phyloP scores from a whole-genome alignment of 306 rosid genomes.

The Senna tora region DNA sequence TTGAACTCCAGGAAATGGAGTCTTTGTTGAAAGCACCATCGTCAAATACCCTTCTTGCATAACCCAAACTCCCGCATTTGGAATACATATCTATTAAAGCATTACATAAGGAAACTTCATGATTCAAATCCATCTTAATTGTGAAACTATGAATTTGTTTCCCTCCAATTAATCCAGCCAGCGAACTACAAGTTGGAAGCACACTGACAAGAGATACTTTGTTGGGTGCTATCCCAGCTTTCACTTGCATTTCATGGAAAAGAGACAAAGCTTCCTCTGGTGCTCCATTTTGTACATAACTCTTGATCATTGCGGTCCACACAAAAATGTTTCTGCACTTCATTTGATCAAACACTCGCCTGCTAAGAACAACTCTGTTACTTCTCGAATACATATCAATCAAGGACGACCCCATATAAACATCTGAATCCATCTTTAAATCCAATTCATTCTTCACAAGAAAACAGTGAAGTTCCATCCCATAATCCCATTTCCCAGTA shows the following conservation, averaged over 20 bases:
- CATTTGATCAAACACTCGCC: slow-evolving; percentile 69
- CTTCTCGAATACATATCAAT: slow-evolving; percentile 82
- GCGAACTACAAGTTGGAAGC: slow-evolving; percentile 71
- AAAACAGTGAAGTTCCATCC: slow-evolving; percentile 62
- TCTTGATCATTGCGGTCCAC: slow-evolving; percentile 81
- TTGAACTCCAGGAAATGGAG: slow-evolving; percentile 74
- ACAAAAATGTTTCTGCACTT: slow-evolving; percentile 60
- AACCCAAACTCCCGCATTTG: slow-evolving; percentile 77
- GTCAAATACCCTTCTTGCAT: slow-evolving; percentile 61
- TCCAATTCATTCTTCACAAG: slow-evolving; percentile 51
- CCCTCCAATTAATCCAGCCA: slow-evolving; percentile 59
- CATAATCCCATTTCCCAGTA: slow-evolving; percentile 44
- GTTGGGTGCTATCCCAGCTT: slow-evolving; percentile 65
- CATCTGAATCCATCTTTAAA: slow-evolving; percentile 48
- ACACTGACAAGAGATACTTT: slow-evolving; percentile 67
- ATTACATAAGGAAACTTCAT: slow-evolving; percentile 56
- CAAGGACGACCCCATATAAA: slow-evolving; percentile 77
- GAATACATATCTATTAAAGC: slow-evolving; percentile 81
- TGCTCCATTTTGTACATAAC: slow-evolving; percentile 60
- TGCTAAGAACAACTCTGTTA: slow-evolving; percentile 46
- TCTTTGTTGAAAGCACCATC: slow-evolving; percentile 53
- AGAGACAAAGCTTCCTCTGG: slow-evolving; percentile 59
- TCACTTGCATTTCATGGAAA: slow-evolving; percentile 65
- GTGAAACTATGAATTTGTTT: slow-evolving; percentile 75
- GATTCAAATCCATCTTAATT: slow-evolving; percentile 51